Conservation (phyloP, 2,329 filamentous ascomycete genomes). For the Neonectria neomacrospora region DNA sequence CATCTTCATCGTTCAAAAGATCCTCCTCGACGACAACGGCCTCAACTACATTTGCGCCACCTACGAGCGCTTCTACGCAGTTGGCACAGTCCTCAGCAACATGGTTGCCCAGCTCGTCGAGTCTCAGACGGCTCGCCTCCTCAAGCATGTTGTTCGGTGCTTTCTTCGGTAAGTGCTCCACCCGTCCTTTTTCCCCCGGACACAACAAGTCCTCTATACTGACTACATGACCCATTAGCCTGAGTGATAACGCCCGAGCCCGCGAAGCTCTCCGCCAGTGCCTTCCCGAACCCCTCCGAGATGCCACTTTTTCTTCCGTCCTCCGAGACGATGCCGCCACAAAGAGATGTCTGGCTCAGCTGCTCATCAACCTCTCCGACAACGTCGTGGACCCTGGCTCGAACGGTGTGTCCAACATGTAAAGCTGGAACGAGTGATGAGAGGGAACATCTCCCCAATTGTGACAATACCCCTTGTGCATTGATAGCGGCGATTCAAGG, state of each 20-base stretch:
- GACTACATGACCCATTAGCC: conserved; percentile 58
- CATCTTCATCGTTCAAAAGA: conserved; percentile 99
- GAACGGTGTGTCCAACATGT: conserved; percentile 51
- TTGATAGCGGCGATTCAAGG: conserved; percentile 45
- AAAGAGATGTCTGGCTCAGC: conserved; percentile 96
- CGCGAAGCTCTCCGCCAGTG: conserved; percentile 95
- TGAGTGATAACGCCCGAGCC: conserved; percentile 95
- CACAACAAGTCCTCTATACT: conserved; percentile 8
- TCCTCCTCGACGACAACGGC: conserved; percentile 94
- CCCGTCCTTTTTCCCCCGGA: background rate
- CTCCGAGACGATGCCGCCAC: conserved; percentile 97
- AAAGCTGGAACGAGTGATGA: conserved; percentile 31
- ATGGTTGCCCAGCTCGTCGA: conserved; percentile 99
- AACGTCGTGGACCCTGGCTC: conserved; percentile 70
- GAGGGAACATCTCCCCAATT: conserved; percentile 33
- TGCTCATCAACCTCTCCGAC: conserved; percentile 95
- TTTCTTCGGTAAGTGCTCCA: conserved; percentile 80
- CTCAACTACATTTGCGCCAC: conserved; percentile 99
- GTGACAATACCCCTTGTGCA: conserved; percentile 45
- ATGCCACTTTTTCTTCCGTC: conserved; percentile 96
- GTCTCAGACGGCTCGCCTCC: conserved; percentile 92
- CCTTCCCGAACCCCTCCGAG: conserved; percentile 96
- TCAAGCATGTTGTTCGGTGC: conserved; percentile 98
- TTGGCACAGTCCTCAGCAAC: conserved; percentile 96
- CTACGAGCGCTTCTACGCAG: conserved; percentile 97